Conservation (phyloP, 1,139 yeast genomes). For the Hanseniaspora uvarum region DNA sequence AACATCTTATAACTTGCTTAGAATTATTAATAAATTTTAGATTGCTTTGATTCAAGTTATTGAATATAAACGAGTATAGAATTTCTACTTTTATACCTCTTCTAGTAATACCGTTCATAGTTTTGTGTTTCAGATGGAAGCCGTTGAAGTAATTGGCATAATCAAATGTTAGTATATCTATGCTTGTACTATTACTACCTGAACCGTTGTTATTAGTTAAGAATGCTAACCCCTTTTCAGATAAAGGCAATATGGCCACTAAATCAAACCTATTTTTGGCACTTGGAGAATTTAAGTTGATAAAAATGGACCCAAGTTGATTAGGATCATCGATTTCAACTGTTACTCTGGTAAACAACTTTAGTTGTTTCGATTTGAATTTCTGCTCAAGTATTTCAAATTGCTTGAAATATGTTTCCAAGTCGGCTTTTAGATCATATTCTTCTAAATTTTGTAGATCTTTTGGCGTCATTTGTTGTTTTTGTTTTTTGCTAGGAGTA, state of each 20-base stretch:
- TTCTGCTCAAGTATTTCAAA: conserved; percentile 22
- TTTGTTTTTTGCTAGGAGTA: conserved; percentile 15
- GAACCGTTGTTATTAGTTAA: conserved; percentile 57
- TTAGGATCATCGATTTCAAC: conserved; percentile 66
- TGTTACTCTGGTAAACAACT: conserved; percentile 63
- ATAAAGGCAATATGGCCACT: conserved; percentile 67
- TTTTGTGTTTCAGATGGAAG: conserved; percentile 62
- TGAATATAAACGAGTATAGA: conserved; percentile 45
- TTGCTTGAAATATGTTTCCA: conserved; percentile 11
- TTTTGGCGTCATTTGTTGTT: conserved; percentile 13
- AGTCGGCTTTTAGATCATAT: conserved; percentile 10
- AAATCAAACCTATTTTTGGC: conserved; percentile 58
- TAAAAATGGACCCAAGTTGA: conserved; percentile 30
- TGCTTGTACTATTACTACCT: conserved; percentile 24
- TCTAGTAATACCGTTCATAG: conserved; percentile 33
- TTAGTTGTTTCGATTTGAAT: conserved; percentile 35
- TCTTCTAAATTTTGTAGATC: neutral
- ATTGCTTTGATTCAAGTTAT: conserved; percentile 21
- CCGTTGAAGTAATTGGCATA: conserved; percentile 35
- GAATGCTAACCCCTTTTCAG: conserved; percentile 68
- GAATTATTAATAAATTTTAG: conserved; percentile 57
- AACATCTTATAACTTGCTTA: conserved; percentile 54
- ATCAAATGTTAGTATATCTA: conserved; percentile 71
- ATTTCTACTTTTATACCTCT: conserved; percentile 79
- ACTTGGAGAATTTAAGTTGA: conserved; percentile 41